Conservation (phyloP, 257 asterid genomes). For the Penstemon eatonii region DNA sequence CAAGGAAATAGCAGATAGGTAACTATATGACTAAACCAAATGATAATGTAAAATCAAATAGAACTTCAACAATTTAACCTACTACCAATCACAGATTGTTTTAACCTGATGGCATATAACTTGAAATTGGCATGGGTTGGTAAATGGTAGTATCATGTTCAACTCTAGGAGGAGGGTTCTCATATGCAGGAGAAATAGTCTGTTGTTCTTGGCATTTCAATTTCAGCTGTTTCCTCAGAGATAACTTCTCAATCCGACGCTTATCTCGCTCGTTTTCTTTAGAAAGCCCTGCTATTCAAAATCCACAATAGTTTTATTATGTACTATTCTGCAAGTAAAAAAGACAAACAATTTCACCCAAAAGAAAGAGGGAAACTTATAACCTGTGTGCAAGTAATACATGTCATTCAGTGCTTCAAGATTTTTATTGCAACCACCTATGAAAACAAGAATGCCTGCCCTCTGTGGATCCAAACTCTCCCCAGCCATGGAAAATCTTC, state of each 20-base stretch:
- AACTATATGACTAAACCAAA: constrained; percentile 18
- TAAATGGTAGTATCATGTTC: constrained; percentile 49
- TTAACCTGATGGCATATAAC: constrained; percentile 72
- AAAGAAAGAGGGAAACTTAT: neutral
- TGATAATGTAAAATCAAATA: constrained; percentile 9
- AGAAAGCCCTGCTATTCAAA: constrained; percentile 56
- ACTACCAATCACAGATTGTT: constrained; percentile 5
- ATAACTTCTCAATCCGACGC: constrained; percentile 68
- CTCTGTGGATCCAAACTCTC: constrained; percentile 81
- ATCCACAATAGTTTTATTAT: constrained; percentile 12
- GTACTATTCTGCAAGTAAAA: constrained; percentile 19
- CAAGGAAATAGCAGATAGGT: constrained; percentile 3
- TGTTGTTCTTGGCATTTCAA: constrained; percentile 76
- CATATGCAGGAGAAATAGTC: constrained; percentile 38
- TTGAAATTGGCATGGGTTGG: constrained; percentile 63
- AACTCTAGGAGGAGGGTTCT: constrained; percentile 39
- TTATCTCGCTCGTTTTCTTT: constrained; percentile 65
- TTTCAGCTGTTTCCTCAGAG: constrained; percentile 89
- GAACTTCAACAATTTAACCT: constrained; percentile 12
- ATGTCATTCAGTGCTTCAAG: constrained; percentile 96
- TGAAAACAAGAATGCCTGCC: constrained; percentile 78
- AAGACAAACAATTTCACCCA: constrained; percentile 25
- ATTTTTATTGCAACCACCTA: constrained; percentile 94
- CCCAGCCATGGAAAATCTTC: constrained; percentile 96
- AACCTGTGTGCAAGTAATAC: constrained; percentile 89